phyloP scores from a whole-genome alignment of 1,139 yeast genomes.

The Pichia cactophila region DNA sequence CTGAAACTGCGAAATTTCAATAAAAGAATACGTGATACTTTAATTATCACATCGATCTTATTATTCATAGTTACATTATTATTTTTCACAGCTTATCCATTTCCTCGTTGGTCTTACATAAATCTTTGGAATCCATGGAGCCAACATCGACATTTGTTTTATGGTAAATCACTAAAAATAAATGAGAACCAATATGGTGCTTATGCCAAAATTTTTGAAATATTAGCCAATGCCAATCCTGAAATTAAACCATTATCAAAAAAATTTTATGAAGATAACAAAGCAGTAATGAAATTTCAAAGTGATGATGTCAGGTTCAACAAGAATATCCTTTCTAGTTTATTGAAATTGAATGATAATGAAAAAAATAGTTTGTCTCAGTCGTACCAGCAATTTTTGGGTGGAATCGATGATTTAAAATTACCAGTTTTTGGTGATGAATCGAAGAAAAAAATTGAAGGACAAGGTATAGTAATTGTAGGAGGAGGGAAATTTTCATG shows the following conservation, averaged over 20 bases:
- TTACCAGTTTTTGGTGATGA: slow-evolving; percentile 19
- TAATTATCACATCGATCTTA: not conserved
- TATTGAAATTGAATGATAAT: slow-evolving; percentile 22
- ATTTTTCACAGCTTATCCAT: not conserved
- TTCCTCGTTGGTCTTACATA: not conserved
- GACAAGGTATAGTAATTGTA: slow-evolving; percentile 53
- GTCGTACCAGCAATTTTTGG: slow-evolving; percentile 22
- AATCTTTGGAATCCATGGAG: not conserved
- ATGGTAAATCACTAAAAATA: not conserved
- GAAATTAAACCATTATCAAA: slow-evolving; percentile 18
- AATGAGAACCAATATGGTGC: slow-evolving; percentile 3
- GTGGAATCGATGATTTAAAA: slow-evolving; percentile 14
- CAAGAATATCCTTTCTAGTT: slow-evolving; percentile 23
- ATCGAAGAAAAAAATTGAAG: slow-evolving; percentile 18
- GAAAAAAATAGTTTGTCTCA: slow-evolving; percentile 20
- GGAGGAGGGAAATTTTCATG: slow-evolving; percentile 57
- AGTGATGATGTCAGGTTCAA: slow-evolving; percentile 29
- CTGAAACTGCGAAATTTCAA: not conserved
- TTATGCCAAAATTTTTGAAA: slow-evolving; percentile 17
- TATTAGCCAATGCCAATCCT: slow-evolving; percentile 26
- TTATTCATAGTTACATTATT: too few species aligned
- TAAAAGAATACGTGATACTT: not conserved
- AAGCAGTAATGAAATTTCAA: slow-evolving; percentile 29
- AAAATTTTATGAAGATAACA: slow-evolving; percentile 23
- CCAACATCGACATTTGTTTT: not conserved